These are phyloP conservation scores for Friedmanniomyces simplex DNA, from an alignment of 495 filamentous ascomycete species.

Conservation along the genomic window DNA sequence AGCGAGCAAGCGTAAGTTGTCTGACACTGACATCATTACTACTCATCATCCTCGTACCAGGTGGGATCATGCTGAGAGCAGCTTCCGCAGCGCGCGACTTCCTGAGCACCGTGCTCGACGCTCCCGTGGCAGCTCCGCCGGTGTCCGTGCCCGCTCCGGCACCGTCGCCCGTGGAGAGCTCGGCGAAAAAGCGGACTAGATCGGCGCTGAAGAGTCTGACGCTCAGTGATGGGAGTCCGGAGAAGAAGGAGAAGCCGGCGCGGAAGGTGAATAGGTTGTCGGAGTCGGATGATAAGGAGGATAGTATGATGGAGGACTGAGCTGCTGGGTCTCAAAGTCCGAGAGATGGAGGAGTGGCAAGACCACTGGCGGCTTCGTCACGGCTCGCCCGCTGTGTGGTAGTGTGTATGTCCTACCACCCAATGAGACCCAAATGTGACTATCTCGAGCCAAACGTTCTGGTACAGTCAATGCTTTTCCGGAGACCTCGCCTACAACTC, in stretches of 20 bases:
- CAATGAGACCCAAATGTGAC: too few relatives aligned
- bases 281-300: neutral
- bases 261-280: slow-evolving; percentile 3
- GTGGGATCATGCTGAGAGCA: too few relatives aligned
- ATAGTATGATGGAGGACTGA: neutral
- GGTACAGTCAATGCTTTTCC: too few relatives aligned
- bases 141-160: neutral
- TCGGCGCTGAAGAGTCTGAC: slow-evolving; percentile 7
- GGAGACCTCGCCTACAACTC: too few relatives aligned
- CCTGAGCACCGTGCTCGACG: slow-evolving; percentile 14
- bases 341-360: too few relatives aligned
- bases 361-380: too few relatives aligned
- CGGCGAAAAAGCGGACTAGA: slow-evolving; percentile 11
- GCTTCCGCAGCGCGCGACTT: slow-evolving; percentile 11
- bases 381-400: too few relatives aligned
- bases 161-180: neutral
- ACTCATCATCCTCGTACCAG: too few relatives aligned
- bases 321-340: too few relatives aligned
- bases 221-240: slow-evolving; percentile 9
- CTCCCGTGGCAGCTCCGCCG: neutral
- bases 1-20: neutral
- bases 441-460: too few relatives aligned
- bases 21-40: neutral
- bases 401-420: too few relatives aligned
- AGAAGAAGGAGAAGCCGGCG: slow-evolving; percentile 9